Evolutionary conservation across 768 basidiomycete species (phyloP).

Genomic region (Xerocomus potaroensis): DNA sequence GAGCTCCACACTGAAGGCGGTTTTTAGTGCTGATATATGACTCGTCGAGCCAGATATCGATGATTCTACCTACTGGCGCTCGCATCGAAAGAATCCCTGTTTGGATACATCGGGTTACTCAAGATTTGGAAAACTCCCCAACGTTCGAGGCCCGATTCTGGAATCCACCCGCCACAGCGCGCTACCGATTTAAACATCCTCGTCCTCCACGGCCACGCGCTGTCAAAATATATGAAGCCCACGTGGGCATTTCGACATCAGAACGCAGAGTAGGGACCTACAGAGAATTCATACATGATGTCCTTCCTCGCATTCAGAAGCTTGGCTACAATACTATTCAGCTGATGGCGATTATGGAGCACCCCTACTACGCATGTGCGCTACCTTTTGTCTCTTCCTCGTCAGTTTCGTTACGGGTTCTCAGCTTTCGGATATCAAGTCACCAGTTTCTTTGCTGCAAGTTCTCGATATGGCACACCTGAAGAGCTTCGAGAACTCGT

Average conservation of each 20-base stretch:
- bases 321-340: conserved; percentile 97
- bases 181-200: conserved; percentile 78
- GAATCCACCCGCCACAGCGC: conserved; percentile 78
- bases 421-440: conserved; percentile 97
- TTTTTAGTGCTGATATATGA: not conserved
- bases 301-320: conserved; percentile 82
- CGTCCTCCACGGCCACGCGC: conserved; percentile 63
- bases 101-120: conserved; percentile 95
- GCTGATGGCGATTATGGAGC: conserved; percentile 98
- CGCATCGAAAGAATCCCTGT: conserved; percentile 90
- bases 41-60: conserved; percentile 66
- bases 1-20: conserved; percentile 11
- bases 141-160: conserved; percentile 98
- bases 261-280: conserved; percentile 90
- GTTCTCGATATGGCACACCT: conserved; percentile 92
- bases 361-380: conserved; percentile 96
- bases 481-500: conserved; percentile 95
- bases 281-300: conserved; percentile 86
- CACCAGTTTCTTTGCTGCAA: conserved; percentile 94
- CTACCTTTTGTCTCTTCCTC: not conserved
- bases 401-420: not conserved
- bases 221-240: conserved; percentile 91
- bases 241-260: conserved; percentile 92
- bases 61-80: conserved; percentile 73
- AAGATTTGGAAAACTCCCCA: conserved; percentile 84